Evolutionary conservation across 2,329 filamentous ascomycete species (phyloP), one percentile per base, ranked within the genome.

Genomic region (Chalaropsis ovoidea): DNA sequence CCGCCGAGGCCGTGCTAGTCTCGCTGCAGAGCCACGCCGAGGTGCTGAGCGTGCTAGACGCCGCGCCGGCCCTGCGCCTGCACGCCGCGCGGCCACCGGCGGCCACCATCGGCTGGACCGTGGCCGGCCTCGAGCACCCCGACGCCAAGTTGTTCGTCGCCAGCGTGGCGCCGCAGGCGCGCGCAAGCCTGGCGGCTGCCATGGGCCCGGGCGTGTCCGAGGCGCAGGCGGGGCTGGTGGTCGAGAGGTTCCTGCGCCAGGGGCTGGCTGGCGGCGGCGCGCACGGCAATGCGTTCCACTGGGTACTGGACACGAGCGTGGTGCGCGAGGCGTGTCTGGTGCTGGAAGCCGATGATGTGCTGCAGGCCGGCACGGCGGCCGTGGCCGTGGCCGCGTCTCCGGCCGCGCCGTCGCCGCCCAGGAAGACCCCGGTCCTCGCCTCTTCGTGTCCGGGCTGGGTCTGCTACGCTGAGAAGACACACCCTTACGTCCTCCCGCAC

Each of bases 381-480:
- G n/a, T n/a, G n/a, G n/a, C n/a, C 11, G 62, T 66, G 8, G 22
- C 31, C 2, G 17, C 63, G 5, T 11, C 10, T 4, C 27, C 65
- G 1, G 10, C 47, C 24, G 10, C 13, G 11, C 56, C 47, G 7
- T 56, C 72, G 24, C 78, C 62, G 13, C n/a, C n/a, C n/a, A 49
- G 17, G 15, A 78, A 66, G 41, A 65, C 62, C 64, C 89, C 90
- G 0, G 85, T 93, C 39, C 81, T 99, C 54, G 90, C 92, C 8
- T 92, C 92, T 2, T 90, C 90, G 22, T 99, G 94, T 74, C 94
- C 94, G 0, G 94, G 94, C 7, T 99, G 95, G 92, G 93, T 99
- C 65, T 99, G 94, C 77, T 99, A 99, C 72, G 93, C 93, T 31
- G 94, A 99, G 75, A 97, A 99, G 77, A 97, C 93, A 65, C 94